A percentile compares a stretch with the other conserved stretches of the same genome.
Evolutionary conservation across 1,139 yeast species (phyloP).

Genomic region (Hemisphaericaspora xylofermentans): DNA sequence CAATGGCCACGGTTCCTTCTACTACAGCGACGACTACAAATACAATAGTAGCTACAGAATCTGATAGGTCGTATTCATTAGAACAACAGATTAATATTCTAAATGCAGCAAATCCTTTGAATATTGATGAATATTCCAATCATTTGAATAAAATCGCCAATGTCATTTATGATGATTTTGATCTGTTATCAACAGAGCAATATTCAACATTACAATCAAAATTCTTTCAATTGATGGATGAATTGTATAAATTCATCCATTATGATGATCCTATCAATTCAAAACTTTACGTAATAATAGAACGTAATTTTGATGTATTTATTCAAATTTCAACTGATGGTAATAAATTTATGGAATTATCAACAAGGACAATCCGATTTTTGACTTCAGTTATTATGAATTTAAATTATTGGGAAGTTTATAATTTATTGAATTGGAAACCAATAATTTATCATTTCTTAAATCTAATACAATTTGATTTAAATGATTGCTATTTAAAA

Average conservation of each 20-base stretch:
- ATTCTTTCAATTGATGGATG: slow-evolving; percentile 25
- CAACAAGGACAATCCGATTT: slow-evolving; percentile 39
- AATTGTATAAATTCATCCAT: slow-evolving; percentile 23
- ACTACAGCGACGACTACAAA: slow-evolving; percentile 1
- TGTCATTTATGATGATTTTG: slow-evolving; percentile 25
- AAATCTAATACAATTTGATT: slow-evolving; percentile 37
- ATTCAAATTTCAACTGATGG: slow-evolving; percentile 35
- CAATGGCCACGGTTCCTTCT: neutral
- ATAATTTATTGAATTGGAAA: slow-evolving; percentile 43
- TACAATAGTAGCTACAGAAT: slow-evolving; percentile 9
- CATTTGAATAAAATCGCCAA: slow-evolving; percentile 36
- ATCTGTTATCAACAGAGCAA: slow-evolving; percentile 14
- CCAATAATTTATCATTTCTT: slow-evolving; percentile 47
- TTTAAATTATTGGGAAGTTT: slow-evolving; percentile 48
- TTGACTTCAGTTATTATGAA: slow-evolving; percentile 40
- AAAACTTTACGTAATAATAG: slow-evolving; percentile 35
- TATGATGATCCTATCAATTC: slow-evolving; percentile 32
- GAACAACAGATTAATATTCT: slow-evolving; percentile 33
- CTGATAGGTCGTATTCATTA: slow-evolving; percentile 9
- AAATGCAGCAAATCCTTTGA: slow-evolving; percentile 28
- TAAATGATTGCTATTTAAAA: slow-evolving; percentile 38
- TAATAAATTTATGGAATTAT: slow-evolving; percentile 29
- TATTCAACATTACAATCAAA: slow-evolving; percentile 23
- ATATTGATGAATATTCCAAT: slow-evolving; percentile 38
- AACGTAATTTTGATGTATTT: slow-evolving; percentile 40